A percentile compares a stretch with the other conserved stretches of the same genome.
These are phyloP conservation scores for Selaginella moellendorffii DNA, from an alignment of 75 land plant species.

Conservation along the genomic window DNA sequence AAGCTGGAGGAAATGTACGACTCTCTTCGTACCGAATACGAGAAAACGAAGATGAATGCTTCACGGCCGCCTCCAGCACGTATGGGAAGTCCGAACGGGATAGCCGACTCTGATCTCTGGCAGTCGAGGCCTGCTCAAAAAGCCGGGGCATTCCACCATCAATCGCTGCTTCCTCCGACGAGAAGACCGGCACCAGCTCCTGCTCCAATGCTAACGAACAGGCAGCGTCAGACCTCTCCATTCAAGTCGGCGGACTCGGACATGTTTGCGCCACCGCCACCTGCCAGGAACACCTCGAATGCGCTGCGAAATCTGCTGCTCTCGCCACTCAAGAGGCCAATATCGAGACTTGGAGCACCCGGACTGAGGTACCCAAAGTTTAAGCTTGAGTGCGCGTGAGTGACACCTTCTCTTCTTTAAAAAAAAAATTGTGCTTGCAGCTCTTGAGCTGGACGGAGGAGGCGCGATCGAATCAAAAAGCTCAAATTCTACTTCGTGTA, in stretches of 20 bases:
- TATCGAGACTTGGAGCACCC: too few relatives aligned
- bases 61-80: constrained; percentile 63
- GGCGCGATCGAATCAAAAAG: too few relatives aligned
- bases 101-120: too few relatives aligned
- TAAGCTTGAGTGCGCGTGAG: too few relatives aligned
- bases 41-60: constrained; percentile 54
- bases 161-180: constrained; percentile 33
- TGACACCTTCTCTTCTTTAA: too few relatives aligned
- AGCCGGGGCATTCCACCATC: constrained; percentile 33
- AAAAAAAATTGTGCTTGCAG: too few relatives aligned
- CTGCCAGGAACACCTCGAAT: constrained; percentile 43
- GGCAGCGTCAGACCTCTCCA: not conserved
- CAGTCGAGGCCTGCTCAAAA: constrained; percentile 18
- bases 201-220: not conserved
- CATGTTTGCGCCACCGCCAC: constrained; percentile 18
- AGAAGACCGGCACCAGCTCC: constrained; percentile 19
- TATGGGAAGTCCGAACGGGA: too few relatives aligned
- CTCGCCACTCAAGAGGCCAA: constrained; percentile 69
- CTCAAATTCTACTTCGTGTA: too few relatives aligned
- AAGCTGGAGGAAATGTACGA: constrained; percentile 99
- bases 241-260: constrained; percentile 15
- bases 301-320: constrained; percentile 70
- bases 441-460: too few relatives aligned
- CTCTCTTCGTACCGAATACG: constrained; percentile 62
- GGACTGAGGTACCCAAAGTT: too few relatives aligned